Evolutionary conservation across 768 basidiomycete species (phyloP).

Genomic region (Nidula microcarpa): DNA sequence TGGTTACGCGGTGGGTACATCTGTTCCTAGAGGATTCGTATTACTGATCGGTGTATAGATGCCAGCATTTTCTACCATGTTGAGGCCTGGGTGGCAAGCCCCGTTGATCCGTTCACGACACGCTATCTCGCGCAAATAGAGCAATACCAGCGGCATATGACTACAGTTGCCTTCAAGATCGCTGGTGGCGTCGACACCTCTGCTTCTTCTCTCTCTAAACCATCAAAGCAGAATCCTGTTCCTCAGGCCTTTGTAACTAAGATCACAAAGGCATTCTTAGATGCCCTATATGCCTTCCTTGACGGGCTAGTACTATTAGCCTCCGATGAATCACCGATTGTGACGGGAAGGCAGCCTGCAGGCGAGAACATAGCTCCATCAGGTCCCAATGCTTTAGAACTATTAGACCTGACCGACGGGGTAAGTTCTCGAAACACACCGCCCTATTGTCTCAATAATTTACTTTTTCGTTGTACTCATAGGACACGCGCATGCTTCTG

Average conservation of each 20-base stretch:
- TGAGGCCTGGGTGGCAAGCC: slow-evolving; percentile 79
- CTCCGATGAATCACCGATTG: slow-evolving; percentile 59
- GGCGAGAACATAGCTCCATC: slow-evolving; percentile 22
- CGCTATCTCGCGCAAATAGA: slow-evolving; percentile 76
- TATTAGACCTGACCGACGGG: slow-evolving; percentile 58
- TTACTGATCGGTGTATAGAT: slow-evolving; percentile 42
- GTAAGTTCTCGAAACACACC: slow-evolving; percentile 34
- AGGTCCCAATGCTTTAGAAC: slow-evolving; percentile 48
- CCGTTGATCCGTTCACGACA: slow-evolving; percentile 62
- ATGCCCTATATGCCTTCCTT: slow-evolving; percentile 79
- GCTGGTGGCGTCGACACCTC: slow-evolving; percentile 71
- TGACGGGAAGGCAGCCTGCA: slow-evolving; percentile 29
- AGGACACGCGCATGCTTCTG: slow-evolving; percentile 86
- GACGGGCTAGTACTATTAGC: slow-evolving; percentile 84
- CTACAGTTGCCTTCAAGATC: slow-evolving; percentile 73
- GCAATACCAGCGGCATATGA: slow-evolving; percentile 75
- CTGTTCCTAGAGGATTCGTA: background rate
- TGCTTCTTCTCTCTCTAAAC: slow-evolving; percentile 43
- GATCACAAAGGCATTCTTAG: slow-evolving; percentile 82
- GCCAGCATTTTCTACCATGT: slow-evolving; percentile 77
- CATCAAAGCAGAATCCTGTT: slow-evolving; percentile 58
- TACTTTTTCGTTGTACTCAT: slow-evolving; percentile 1
- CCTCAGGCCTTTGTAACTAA: slow-evolving; percentile 64
- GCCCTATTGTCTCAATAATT: slow-evolving; percentile 5
- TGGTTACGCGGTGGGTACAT: slow-evolving; percentile 77